Percentiles rank a stretch among this genome's conserved stretches.
These are phyloP conservation scores for Coniferiporia sulphurascens DNA, from an alignment of 1,284 basidiomycete genomes.

Conservation along the genomic window DNA sequence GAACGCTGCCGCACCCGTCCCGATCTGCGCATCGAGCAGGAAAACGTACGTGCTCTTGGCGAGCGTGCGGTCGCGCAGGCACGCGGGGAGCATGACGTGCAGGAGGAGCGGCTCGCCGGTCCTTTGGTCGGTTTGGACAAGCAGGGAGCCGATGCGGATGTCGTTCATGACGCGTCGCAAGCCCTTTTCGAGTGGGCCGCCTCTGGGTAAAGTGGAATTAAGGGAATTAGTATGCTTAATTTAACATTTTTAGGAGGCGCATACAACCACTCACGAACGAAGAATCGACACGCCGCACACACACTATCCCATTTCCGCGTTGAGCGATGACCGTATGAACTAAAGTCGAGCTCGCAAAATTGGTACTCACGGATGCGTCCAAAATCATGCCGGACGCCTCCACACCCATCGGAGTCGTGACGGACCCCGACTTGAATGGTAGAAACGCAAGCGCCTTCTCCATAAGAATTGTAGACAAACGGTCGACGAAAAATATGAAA, in stretches of 20 bases:
- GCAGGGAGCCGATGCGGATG: conserved; percentile 81
- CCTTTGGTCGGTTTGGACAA: conserved; percentile 84
- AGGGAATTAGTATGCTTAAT: neutral
- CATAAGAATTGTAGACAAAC: conserved; percentile 79
- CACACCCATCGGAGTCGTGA: conserved; percentile 66
- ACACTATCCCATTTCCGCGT: conserved; percentile 32
- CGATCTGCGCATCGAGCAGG: conserved; percentile 91
- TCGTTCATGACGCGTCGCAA: conserved; percentile 85
- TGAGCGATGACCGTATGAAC: too few relatives aligned
- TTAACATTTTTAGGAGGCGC: neutral
- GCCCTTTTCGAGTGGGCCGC: conserved; percentile 88
- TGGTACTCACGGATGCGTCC: conserved; percentile 43
- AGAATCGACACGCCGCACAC: conserved; percentile 84
- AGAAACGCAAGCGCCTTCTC: conserved; percentile 83
- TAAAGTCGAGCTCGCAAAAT: neutral
- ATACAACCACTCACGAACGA: conserved; percentile 55
- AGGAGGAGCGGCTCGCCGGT: conserved; percentile 89
- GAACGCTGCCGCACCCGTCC: conserved; percentile 90
- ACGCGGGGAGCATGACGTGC: conserved; percentile 74
- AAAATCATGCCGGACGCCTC: conserved; percentile 59
- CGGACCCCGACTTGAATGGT: conserved; percentile 60
- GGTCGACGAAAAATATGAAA: conserved; percentile 86
- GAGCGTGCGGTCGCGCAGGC: conserved; percentile 56
- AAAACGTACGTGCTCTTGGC: conserved; percentile 79
- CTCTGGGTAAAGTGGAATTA: conserved; percentile 39